Base-by-base conservation (phyloP, 139 green algal genomes). In the Tetratostichococcus sp. region DNA sequence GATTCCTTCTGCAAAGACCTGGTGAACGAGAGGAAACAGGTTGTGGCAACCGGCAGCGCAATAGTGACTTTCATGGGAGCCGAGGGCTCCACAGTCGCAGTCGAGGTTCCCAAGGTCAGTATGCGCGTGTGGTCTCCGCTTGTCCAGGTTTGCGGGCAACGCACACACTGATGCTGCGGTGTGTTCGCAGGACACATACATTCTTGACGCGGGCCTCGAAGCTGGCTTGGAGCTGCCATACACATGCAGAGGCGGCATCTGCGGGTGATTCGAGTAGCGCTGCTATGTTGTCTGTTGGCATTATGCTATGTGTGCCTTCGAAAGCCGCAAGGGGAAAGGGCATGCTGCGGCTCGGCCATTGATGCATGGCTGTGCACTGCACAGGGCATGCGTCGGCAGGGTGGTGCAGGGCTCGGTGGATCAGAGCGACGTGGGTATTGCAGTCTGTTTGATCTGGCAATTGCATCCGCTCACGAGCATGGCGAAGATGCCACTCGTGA, bases 161-260 rank as follows among this genome's bases (percentile, higher is more conserved):
- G 39, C n/a, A n/a, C n/a, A 11, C 39, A 21, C 8, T 50, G 39
- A 50, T 50, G 39, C 6, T 50, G 39, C 8, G 6, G 8, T 50
- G 6, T 11, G 39, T 50, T 25, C 42, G n/a, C 84, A 95, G 77
- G 82, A 95, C 76, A 84, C 79, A 50, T 98, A 98, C 85, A 95
- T 98, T 31, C 83, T 98, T 17, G 89, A 97, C 67, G 87, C 90
- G 35, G 93, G 86, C n/a, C 85, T 97, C 26, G 80, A 90, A 3
- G 80, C 77, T 1, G 93, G 92, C 4, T 58, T 98, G 17, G 94
- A 98, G 79, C 85, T 98, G 43, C 94, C 94, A 17, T 92, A 87
- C 72, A 97, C 93, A 30, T 97, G 94, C 86, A 82, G 90, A 69
- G 91, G 82, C 32, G 87, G 89, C 66, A 89, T 89, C 65, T 91